These are phyloP conservation scores for Sarocladiaceae sp. DNA, from an alignment of 2,329 filamentous ascomycete species.

Conservation along the genomic window DNA sequence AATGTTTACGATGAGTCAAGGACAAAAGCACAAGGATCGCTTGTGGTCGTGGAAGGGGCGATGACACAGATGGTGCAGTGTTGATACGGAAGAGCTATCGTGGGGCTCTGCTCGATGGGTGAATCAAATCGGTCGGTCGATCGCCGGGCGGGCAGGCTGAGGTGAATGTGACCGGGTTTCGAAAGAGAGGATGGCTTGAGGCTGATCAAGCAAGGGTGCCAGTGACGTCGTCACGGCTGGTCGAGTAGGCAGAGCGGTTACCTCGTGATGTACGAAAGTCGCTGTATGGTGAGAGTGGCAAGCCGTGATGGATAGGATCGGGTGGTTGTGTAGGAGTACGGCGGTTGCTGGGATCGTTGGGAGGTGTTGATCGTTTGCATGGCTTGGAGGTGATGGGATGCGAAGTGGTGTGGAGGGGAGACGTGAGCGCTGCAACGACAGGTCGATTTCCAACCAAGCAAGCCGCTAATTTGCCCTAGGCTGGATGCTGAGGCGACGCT, in stretches of 20 bases:
- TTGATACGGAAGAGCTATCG: neutral
- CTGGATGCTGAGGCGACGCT: neutral
- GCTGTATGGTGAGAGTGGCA: neutral
- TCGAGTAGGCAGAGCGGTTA: neutral
- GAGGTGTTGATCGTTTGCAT: neutral
- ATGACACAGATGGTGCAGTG: no score
- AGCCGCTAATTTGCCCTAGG: neutral
- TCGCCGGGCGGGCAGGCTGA: constrained; percentile 6
- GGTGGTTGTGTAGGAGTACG: neutral
- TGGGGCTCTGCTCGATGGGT: neutral
- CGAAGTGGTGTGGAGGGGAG: constrained; percentile 2
- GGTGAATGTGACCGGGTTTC: constrained; percentile 2
- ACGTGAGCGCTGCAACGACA: no score
- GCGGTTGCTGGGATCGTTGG: neutral
- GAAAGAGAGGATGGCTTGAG: neutral
- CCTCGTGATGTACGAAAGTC: neutral
- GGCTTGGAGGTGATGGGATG: neutral
- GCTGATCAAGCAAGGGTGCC: neutral
- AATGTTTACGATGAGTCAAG: neutral
- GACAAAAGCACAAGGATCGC: neutral
- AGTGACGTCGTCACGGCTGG: neutral
- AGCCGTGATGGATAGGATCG: neutral
- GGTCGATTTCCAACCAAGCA: constrained; percentile 4
- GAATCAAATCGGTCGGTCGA: no score
- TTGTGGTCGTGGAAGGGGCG: no score